Evolutionary conservation across 768 basidiomycete species (phyloP).

Genomic region (Candolleomyces aberdarensis): DNA sequence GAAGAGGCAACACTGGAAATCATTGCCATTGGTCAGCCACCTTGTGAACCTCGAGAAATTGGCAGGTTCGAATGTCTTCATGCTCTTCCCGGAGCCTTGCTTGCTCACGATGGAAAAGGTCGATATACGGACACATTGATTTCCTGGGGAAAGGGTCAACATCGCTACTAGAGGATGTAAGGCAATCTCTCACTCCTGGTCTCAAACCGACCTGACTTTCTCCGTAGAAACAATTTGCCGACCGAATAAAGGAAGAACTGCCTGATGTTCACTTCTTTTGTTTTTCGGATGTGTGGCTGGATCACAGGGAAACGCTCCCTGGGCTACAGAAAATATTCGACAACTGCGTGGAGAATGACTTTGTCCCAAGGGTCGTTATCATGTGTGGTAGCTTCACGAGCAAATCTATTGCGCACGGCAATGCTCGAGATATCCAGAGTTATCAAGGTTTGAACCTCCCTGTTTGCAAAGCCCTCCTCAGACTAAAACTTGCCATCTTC

Average conservation of each 20-base stretch:
- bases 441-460: conserved; percentile 67
- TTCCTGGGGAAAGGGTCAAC: conserved; percentile 95
- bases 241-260: conserved; percentile 64
- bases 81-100: not conserved
- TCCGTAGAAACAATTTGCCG: conserved; percentile 54
- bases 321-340: conserved; percentile 87
- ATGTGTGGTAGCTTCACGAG: conserved; percentile 96
- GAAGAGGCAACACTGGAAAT: conserved; percentile 87
- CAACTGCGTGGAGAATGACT: conserved; percentile 81
- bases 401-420: conserved; percentile 75
- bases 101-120: conserved; percentile 42
- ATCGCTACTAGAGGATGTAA: conserved; percentile 86
- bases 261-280: conserved; percentile 86
- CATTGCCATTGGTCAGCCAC: conserved; percentile 95
- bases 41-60: conserved; percentile 84
- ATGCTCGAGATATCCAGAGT: conserved; percentile 69
- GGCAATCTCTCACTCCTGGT: conserved; percentile 19
- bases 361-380: conserved; percentile 86
- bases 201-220: conserved; percentile 3
- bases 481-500: not conserved
- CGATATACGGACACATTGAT: conserved; percentile 94
- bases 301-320: conserved; percentile 76
- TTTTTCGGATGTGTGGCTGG: conserved; percentile 94
- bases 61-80: conserved; percentile 55
- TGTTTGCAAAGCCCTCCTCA: not conserved